Percentiles rank a stretch among this genome's conserved stretches.
phyloP scores from a whole-genome alignment of 225 moss, liverwort and hornwort species.

The Sphagnum contortum region DNA sequence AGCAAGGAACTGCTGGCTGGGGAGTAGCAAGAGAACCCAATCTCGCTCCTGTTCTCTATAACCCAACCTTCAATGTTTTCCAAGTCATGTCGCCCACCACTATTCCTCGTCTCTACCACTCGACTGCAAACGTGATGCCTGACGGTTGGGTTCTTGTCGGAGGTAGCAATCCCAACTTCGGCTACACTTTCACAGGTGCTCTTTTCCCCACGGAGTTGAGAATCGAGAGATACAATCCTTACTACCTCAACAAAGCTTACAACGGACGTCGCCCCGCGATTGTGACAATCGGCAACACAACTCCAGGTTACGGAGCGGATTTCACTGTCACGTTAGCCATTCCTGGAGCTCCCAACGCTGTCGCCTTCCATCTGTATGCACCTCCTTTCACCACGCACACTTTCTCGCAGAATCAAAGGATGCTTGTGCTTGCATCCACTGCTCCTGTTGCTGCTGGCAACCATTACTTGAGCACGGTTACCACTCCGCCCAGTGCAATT shows the following conservation, averaged over 20 bases:
- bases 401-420: slow-evolving; percentile 35
- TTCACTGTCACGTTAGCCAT: slow-evolving; percentile 28
- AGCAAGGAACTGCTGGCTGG: slow-evolving; percentile 42
- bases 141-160: slow-evolving; percentile 36
- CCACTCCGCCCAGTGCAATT: slow-evolving; percentile 22
- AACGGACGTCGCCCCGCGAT: slow-evolving; percentile 9
- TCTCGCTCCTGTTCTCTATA: slow-evolving; percentile 33
- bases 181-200: slow-evolving; percentile 25
- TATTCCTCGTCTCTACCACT: slow-evolving; percentile 49
- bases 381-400: slow-evolving; percentile 61
- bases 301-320: slow-evolving; percentile 7
- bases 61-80: slow-evolving; percentile 12
- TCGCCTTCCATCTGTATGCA: slow-evolving; percentile 35
- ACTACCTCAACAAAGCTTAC: slow-evolving; percentile 19
- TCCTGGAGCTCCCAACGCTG: background rate
- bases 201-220: slow-evolving; percentile 43
- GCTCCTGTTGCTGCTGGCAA: slow-evolving; percentile 6
- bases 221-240: slow-evolving; percentile 39
- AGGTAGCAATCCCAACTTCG: slow-evolving; percentile 39
- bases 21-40: slow-evolving; percentile 22
- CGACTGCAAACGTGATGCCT: slow-evolving; percentile 37
- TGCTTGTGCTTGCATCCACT: slow-evolving; percentile 14
- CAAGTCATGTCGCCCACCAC: slow-evolving; percentile 17
- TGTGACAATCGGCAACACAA: slow-evolving; percentile 1
- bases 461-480: slow-evolving; percentile 1